phyloP scores from a whole-genome alignment of 192 early-diverging fungal species.

The Backusella macrospora region DNA sequence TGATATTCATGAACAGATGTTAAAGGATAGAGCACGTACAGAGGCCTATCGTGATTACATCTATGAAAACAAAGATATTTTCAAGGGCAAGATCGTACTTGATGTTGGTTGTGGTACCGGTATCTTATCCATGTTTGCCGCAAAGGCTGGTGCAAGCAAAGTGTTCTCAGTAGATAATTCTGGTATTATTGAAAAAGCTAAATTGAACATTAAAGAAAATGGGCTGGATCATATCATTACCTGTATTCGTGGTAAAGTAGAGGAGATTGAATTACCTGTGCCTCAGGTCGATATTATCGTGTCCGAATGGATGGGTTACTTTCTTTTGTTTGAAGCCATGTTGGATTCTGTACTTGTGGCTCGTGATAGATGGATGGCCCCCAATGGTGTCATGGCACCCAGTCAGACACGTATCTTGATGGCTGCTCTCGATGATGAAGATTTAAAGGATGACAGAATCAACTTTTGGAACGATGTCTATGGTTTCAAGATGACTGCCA shows the following conservation, averaged over 20 bases:
- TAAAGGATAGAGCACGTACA: constrained; percentile 83
- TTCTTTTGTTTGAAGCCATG: constrained; percentile 90
- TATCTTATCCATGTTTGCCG: constrained; percentile 92
- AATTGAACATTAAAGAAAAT: constrained; percentile 77
- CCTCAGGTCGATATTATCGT: constrained; percentile 83
- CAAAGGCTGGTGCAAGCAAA: constrained; percentile 79
- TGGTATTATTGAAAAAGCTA: constrained; percentile 81
- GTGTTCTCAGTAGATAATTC: constrained; percentile 85
- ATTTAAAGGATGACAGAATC: constrained; percentile 71
- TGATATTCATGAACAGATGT: constrained; percentile 71
- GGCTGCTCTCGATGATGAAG: constrained; percentile 76
- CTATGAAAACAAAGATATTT: constrained; percentile 81
- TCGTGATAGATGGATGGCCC: constrained; percentile 76
- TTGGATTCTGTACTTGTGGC: constrained; percentile 86
- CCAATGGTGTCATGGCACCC: constrained; percentile 67
- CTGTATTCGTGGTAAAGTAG: constrained; percentile 74
- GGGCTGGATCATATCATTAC: constrained; percentile 62
- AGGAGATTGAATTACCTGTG: constrained; percentile 78
- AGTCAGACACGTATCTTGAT: constrained; percentile 71
- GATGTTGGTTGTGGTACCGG: constrained; percentile 93
- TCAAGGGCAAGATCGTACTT: constrained; percentile 84
- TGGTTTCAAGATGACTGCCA: constrained; percentile 89
- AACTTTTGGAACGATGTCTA: constrained; percentile 93
- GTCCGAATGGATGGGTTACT: constrained; percentile 95
- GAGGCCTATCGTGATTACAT: constrained; percentile 81